Conservation (phyloP, 73 alveolate genomes). For the Paraurostyla sp. region DNA sequence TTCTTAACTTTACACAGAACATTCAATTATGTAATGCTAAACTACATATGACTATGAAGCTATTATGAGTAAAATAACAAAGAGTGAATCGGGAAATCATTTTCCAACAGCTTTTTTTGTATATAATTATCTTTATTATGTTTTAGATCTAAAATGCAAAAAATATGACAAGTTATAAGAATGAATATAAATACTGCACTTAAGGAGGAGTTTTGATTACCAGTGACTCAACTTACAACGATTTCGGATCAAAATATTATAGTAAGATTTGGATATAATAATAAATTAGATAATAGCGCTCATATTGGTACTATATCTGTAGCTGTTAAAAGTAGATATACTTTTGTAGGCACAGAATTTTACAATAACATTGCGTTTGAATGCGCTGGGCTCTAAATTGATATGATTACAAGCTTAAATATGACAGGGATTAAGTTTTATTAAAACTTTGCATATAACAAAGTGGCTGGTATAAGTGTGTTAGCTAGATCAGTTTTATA, state of each 20-base stretch:
- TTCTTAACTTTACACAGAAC: not conserved
- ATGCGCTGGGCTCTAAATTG: not conserved
- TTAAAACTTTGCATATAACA: conserved; percentile 21
- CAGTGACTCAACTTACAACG: not conserved
- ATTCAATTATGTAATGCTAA: not conserved
- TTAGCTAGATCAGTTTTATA: not conserved
- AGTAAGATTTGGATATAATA: not conserved
- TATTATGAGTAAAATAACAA: not conserved
- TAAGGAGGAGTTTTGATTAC: conserved; percentile 6
- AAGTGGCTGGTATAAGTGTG: conserved; percentile 16
- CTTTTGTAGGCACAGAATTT: not conserved
- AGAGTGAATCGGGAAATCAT: not conserved
- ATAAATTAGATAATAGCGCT: conserved; percentile 15
- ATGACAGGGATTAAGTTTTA: not conserved
- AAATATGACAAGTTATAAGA: not conserved
- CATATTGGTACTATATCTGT: not conserved
- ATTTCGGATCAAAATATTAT: not conserved
- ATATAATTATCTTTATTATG: not conserved
- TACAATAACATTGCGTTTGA: conserved; percentile 38
- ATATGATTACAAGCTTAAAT: not conserved
- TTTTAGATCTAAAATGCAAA: not conserved
- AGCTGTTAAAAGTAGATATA: not conserved
- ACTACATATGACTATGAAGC: not conserved
- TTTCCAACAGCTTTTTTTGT: conserved; percentile 2
- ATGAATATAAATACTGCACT: conserved; percentile 10